Conservation (phyloP, 257 asterid genomes). For the Datura wrightii region DNA sequence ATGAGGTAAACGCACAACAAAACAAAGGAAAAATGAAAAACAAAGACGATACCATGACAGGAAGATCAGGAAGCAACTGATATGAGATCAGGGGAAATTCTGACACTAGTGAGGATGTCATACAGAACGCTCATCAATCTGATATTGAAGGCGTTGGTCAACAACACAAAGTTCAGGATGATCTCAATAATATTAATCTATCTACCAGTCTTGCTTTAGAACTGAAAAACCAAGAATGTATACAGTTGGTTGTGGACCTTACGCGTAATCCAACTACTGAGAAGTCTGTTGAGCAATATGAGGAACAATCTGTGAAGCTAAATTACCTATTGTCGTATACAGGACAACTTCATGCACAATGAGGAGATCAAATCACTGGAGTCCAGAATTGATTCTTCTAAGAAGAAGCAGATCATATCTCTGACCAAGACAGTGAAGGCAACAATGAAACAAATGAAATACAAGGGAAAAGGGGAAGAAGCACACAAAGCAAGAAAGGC, state of each 20-base stretch:
- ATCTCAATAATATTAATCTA: background rate
- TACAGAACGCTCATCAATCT: background rate
- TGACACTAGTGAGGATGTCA: background rate
- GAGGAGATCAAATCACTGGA: background rate
- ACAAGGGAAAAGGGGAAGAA: background rate
- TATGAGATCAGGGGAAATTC: background rate
- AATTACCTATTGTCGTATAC: background rate
- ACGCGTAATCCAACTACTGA: background rate
- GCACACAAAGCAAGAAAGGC: background rate
- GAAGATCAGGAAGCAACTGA: constrained; percentile 3
- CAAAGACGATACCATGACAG: background rate
- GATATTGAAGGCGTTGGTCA: background rate
- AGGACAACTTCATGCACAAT: background rate
- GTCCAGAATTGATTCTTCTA: background rate
- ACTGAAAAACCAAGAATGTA: background rate
- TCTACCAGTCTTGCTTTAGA: background rate
- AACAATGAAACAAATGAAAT: background rate
- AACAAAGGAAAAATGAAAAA: constrained; percentile 7
- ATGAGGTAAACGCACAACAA: background rate
- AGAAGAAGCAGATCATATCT: background rate
- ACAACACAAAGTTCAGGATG: background rate
- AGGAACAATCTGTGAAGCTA: background rate
- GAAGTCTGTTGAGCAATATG: background rate
- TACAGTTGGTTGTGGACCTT: background rate
- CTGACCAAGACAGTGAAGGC: background rate